phyloP scores from a whole-genome alignment of 495 filamentous ascomycete species.

The Tuber brumale region DNA sequence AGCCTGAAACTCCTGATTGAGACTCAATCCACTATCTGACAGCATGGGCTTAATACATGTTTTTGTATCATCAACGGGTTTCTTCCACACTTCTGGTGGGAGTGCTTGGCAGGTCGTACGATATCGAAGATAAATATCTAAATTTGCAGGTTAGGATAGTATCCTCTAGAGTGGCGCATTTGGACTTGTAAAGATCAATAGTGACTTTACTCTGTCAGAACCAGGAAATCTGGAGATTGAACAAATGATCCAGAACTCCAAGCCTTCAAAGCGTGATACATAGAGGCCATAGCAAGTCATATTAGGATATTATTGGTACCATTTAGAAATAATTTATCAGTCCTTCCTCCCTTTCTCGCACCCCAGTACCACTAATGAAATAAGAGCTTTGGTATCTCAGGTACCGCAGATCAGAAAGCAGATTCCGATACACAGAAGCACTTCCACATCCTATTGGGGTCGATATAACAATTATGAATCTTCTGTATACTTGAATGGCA shows the following conservation, averaged over 20 bases:
- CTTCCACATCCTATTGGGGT: too few relatives aligned
- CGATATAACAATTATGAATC: too few relatives aligned
- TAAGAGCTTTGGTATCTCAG: too few relatives aligned
- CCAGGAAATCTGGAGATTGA: not conserved
- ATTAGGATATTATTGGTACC: not conserved
- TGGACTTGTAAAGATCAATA: not conserved
- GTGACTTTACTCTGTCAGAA: not conserved
- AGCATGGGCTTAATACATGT: too few relatives aligned
- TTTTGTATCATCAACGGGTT: not conserved
- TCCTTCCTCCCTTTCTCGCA: too few relatives aligned
- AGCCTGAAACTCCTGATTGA: too few relatives aligned
- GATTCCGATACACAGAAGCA: too few relatives aligned
- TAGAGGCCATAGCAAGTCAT: not conserved
- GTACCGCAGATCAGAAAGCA: too few relatives aligned
- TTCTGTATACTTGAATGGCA: too few relatives aligned
- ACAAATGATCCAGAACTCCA: not conserved
- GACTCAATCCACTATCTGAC: too few relatives aligned
- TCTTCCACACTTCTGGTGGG: not conserved
- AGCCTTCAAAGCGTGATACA: not conserved
- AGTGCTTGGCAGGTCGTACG: not conserved
- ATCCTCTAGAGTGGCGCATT: not conserved
- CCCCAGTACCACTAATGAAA: too few relatives aligned
- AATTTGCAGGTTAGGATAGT: not conserved
- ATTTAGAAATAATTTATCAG: too few relatives aligned
- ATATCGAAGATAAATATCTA: not conserved